These are phyloP conservation scores for Saturnispora sekii DNA, from an alignment of 805 yeast species.

Conservation along the genomic window DNA sequence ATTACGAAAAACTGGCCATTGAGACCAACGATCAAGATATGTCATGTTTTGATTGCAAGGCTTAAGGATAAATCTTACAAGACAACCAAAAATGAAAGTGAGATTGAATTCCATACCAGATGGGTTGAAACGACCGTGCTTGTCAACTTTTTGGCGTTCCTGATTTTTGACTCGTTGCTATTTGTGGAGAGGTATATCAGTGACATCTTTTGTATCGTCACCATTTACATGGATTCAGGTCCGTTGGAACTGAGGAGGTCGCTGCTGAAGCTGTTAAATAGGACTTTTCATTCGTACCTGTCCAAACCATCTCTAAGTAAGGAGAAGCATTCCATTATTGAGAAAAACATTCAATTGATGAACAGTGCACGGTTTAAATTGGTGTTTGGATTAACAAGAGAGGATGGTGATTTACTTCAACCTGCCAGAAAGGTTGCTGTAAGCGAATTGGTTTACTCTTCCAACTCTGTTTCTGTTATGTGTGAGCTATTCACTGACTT, in stretches of 20 bases:
- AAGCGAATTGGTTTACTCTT: slow-evolving; percentile 30
- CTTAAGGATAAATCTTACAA: slow-evolving; percentile 45
- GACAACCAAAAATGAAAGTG: slow-evolving; percentile 35
- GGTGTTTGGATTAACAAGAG: slow-evolving; percentile 61
- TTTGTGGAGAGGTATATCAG: slow-evolving; percentile 58
- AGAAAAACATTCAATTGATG: slow-evolving; percentile 36
- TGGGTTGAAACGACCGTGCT: slow-evolving; percentile 68
- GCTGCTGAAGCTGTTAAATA: slow-evolving; percentile 51
- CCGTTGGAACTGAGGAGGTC: slow-evolving; percentile 48
- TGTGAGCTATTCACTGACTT: slow-evolving; percentile 46
- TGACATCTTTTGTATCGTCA: slow-evolving; percentile 58
- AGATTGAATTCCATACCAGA: slow-evolving; percentile 41
- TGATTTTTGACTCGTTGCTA: slow-evolving; percentile 61
- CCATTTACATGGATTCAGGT: slow-evolving; percentile 47
- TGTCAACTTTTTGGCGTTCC: slow-evolving; percentile 49
- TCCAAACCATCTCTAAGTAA: slow-evolving; percentile 43
- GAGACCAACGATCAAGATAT: slow-evolving; percentile 62
- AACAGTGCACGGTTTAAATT: slow-evolving; percentile 58
- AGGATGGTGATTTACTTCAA: slow-evolving; percentile 29
- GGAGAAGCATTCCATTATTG: slow-evolving; percentile 32
- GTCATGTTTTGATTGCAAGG: slow-evolving; percentile 52
- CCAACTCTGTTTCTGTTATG: slow-evolving; percentile 45
- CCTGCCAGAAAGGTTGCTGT: slow-evolving; percentile 14
- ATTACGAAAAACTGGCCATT: slow-evolving; percentile 52
- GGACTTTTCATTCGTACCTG: slow-evolving; percentile 60